Evolutionary conservation across 305 asterid genomes (phyloP).

Genomic region (Ilex paraguariensis): DNA sequence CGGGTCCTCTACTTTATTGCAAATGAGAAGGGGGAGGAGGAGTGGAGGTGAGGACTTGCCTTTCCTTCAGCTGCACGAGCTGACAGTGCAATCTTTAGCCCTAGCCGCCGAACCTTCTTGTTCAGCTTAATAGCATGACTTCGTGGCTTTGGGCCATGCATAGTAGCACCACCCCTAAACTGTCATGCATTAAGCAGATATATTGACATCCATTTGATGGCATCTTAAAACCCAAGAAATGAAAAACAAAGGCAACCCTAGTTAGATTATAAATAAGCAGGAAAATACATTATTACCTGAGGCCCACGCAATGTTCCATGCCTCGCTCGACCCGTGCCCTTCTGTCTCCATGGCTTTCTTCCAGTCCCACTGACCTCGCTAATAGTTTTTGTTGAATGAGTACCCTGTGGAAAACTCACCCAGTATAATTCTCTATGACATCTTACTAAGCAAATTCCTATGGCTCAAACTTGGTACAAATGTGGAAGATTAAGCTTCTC

Average conservation of each 20-base stretch:
- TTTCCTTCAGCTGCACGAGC: conserved; percentile 97
- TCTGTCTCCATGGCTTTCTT: conserved; percentile 82
- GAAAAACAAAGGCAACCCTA: background rate
- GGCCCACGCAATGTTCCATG: conserved; percentile 80
- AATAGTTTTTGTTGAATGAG: conserved; percentile 86
- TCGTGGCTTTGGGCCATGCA: conserved; percentile 97
- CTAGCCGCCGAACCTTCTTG: conserved; percentile 87
- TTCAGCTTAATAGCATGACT: conserved; percentile 90
- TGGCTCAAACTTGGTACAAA: background rate
- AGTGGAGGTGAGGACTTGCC: conserved; percentile 42
- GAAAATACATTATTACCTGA: conserved; percentile 54
- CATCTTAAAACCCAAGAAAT: background rate
- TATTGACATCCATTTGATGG: conserved; percentile 5
- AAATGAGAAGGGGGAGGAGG: no score
- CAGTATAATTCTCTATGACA: conserved; percentile 7
- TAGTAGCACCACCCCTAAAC: conserved; percentile 79
- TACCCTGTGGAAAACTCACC: conserved; percentile 48
- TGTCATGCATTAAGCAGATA: conserved; percentile 26
- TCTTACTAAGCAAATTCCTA: no score
- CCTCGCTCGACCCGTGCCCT: conserved; percentile 93
- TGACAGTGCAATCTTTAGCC: conserved; percentile 85
- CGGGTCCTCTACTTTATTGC: no score
- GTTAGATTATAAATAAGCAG: conserved; percentile 10
- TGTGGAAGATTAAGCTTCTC: background rate
- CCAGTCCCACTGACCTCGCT: conserved; percentile 98